Evolutionary conservation across 2,329 filamentous ascomycete genomes (phyloP), one percentile per base, ranked within the genome.

Genomic region (Ophiostoma angusticollis): DNA sequence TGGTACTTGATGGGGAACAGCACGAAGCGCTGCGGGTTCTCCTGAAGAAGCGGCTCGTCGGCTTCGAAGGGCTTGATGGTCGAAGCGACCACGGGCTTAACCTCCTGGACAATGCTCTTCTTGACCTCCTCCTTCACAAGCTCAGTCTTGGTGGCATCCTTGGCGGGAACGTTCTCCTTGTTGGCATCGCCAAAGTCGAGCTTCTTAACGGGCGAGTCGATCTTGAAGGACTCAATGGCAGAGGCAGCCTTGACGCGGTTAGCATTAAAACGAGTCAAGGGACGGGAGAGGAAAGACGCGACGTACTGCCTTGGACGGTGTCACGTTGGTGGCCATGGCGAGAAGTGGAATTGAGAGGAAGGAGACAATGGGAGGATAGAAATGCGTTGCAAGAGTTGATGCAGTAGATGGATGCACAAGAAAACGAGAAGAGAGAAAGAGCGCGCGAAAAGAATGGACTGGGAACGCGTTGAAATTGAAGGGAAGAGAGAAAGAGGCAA

Each of bases 1-100:
- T 96, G 87, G 67, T 96, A 95, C 72, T 95, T 95, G 63, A 98
- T 94, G 50, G 91, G 91, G 67, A 98, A 98, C 46, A 98, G 74
- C 43, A 98, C 91, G 56, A 98, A 98, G 54, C 91, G 84, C 52
- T 93, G 77, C 46, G 86, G 81, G 67, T 98, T 98, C 67, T 96
- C 91, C 59, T 86, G 82, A 6, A 98, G 77, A 37, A 98, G 71
- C 42, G 91, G 91, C 72, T 98, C 91, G 42, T 86, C 74, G 42
- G 72, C 72, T 63, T 94, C 84, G 36, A 81, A 70, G 21, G 72
- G 51, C 63, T 80, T 80, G 57, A 78, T 67, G 17, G 62, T 62
- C 29, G 70, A 50, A 37, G 68, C 66, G 41, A 65, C 57, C 14
- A 56, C 51, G 16, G 59, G 42, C 50, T 65, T 60, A 27, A 58